A percentile compares a stretch with the other conserved stretches of the same genome.
phyloP scores from a whole-genome alignment of 169 alveolate genomes.

The Babesia ovis region DNA sequence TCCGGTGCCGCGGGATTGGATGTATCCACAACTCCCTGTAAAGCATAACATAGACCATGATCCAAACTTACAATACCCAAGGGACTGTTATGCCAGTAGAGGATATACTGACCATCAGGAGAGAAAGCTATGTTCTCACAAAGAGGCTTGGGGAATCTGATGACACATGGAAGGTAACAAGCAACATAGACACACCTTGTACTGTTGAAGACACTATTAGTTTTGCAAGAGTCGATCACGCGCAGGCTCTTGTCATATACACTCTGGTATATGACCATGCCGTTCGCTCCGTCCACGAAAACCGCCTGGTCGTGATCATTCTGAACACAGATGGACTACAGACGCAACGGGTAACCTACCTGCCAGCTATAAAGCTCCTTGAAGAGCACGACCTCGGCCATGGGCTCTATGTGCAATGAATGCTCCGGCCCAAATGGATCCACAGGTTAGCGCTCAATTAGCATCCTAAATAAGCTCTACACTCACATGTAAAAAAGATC shows the following conservation, averaged over 20 bases:
- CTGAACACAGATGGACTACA: conserved; percentile 4
- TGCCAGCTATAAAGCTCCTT: conserved; percentile 65
- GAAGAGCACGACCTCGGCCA: conserved; percentile 58
- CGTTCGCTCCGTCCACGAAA: conserved; percentile 45
- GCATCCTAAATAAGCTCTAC: not conserved
- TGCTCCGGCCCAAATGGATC: not conserved
- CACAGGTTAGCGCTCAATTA: not conserved
- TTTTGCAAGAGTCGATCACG: conserved; percentile 32
- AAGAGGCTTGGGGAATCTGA: conserved; percentile 41
- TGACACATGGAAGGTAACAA: not conserved
- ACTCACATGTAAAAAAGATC: not conserved
- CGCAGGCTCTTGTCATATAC: conserved; percentile 53
- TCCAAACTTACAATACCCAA: conserved; percentile 39
- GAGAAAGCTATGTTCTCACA: conserved; percentile 55
- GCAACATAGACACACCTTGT: conserved; percentile 14
- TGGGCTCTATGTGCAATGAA: not conserved
- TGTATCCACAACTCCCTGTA: conserved; percentile 33
- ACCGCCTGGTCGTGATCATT: conserved; percentile 54
- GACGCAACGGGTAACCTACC: conserved; percentile 11
- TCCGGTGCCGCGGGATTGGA: conserved; percentile 22
- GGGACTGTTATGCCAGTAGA: conserved; percentile 59
- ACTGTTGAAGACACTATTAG: conserved; percentile 21
- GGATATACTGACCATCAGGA: conserved; percentile 37
- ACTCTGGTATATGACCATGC: conserved; percentile 50
- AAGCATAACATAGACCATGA: not conserved